Percentiles rank a stretch among this genome's conserved stretches.
Evolutionary conservation across 2,329 filamentous ascomycete species (phyloP).

Genomic region (Fusarium sp.): DNA sequence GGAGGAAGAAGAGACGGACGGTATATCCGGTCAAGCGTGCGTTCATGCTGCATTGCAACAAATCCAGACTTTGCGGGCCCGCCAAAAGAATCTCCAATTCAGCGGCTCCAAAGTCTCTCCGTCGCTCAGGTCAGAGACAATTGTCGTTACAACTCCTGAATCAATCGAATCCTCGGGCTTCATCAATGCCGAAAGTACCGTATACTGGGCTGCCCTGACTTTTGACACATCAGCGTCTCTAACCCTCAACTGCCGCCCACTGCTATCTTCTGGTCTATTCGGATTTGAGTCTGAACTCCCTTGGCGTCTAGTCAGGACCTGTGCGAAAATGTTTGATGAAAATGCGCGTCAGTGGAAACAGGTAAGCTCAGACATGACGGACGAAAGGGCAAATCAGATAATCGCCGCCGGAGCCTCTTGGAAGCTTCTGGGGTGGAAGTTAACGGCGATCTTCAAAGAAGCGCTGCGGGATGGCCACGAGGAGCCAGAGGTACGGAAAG

Average conservation of each 20-base stretch:
- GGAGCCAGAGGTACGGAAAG: slow-evolving; percentile 47
- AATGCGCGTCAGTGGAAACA: slow-evolving; percentile 45
- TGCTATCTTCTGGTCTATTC: slow-evolving; percentile 55
- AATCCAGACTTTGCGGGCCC: slow-evolving; percentile 55
- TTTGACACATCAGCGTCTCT: slow-evolving; percentile 58
- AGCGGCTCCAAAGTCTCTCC: slow-evolving; percentile 56
- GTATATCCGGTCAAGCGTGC: slow-evolving; percentile 55
- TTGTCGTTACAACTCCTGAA: slow-evolving; percentile 44
- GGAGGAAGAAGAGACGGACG: slow-evolving; percentile 57
- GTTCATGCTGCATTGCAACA: slow-evolving; percentile 58
- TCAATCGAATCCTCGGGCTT: slow-evolving; percentile 51
- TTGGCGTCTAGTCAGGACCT: slow-evolving; percentile 48
- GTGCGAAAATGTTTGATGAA: slow-evolving; percentile 50
- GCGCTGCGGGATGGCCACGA: slow-evolving; percentile 50
- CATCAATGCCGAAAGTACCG: slow-evolving; percentile 54
- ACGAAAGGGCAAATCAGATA: slow-evolving; percentile 51
- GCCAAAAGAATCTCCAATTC: slow-evolving; percentile 56
- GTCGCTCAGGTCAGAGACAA: slow-evolving; percentile 27
- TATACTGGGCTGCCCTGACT: slow-evolving; percentile 57
- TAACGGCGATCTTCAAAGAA: slow-evolving; percentile 51
- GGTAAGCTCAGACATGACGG: slow-evolving; percentile 46
- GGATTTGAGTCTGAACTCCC: slow-evolving; percentile 50
- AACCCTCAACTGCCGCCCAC: slow-evolving; percentile 55
- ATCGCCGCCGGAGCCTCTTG: slow-evolving; percentile 48
- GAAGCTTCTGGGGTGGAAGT: slow-evolving; percentile 51